A percentile compares a stretch with the other conserved stretches of the same genome.
Evolutionary conservation across 805 yeast species (phyloP).

Genomic region (Kluyveromyces starmeri): DNA sequence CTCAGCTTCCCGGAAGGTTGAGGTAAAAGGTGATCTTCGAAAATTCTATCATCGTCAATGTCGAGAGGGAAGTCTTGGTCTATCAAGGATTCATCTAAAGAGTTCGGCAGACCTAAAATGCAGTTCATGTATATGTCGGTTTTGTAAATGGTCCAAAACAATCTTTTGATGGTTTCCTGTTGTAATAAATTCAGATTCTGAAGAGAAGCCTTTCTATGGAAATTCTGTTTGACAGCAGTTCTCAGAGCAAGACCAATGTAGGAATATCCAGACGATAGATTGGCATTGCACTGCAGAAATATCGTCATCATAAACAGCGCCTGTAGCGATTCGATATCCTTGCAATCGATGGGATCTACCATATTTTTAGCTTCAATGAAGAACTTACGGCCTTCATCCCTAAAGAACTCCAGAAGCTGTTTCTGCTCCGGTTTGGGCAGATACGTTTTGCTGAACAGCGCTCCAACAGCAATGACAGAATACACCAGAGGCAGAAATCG

Average conservation of each 20-base stretch:
- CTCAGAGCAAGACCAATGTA: constrained; percentile 83
- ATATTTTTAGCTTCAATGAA: constrained; percentile 73
- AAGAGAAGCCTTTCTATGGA: constrained; percentile 62
- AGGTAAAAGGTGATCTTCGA: constrained; percentile 47
- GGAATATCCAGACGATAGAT: constrained; percentile 78
- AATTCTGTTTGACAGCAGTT: constrained; percentile 73
- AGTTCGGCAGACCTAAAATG: constrained; percentile 75
- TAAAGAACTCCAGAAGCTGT: constrained; percentile 29
- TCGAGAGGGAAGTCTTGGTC: constrained; percentile 84
- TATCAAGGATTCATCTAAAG: constrained; percentile 66
- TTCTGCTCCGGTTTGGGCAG: constrained; percentile 28
- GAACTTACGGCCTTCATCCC: constrained; percentile 72
- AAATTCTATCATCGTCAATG: constrained; percentile 78
- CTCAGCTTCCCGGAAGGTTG: constrained; percentile 48
- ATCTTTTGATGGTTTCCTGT: constrained; percentile 70
- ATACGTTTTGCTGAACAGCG: constrained; percentile 54
- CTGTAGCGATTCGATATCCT: constrained; percentile 74
- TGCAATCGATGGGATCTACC: constrained; percentile 73
- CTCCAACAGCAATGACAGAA: constrained; percentile 85
- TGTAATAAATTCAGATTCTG: constrained; percentile 65
- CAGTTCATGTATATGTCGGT: constrained; percentile 87
- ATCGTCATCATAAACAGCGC: constrained; percentile 79
- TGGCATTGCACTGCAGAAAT: constrained; percentile 81
- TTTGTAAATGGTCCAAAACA: constrained; percentile 84
- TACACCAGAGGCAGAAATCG: constrained; percentile 72